Conservation (phyloP, 2,329 filamentous ascomycete genomes). For the Talaromyces sp. region DNA sequence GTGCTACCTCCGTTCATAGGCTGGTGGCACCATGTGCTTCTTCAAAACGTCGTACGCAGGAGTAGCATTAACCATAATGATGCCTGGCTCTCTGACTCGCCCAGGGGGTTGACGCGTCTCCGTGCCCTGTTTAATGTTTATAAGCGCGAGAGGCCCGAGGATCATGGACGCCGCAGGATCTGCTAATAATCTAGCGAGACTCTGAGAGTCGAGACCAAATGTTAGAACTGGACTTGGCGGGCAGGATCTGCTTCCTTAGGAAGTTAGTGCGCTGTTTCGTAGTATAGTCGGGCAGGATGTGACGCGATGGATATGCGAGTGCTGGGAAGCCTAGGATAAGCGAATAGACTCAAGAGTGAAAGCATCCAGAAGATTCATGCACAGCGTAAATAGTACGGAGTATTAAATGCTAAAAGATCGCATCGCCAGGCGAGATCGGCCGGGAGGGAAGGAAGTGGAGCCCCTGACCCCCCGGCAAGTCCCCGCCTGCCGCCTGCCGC, state of each 20-base stretch:
- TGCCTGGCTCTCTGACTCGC: background rate
- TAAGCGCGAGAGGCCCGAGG: background rate
- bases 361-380: no score
- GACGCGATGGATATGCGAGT: background rate
- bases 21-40: background rate
- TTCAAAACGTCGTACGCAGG: background rate
- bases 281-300: background rate
- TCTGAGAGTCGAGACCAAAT: background rate
- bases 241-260: background rate
- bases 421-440: background rate
- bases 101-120: background rate
- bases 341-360: no score
- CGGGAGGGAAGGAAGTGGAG: background rate
- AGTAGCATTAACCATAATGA: background rate
- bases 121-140: background rate
- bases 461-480: background rate
- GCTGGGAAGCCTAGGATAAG: no score
- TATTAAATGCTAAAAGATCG: no score
- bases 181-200: background rate
- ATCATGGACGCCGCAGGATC: background rate
- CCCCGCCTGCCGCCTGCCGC: background rate
- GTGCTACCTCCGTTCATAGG: background rate
- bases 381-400: no score
- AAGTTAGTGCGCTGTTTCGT: no score
- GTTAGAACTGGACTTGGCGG: background rate